phyloP scores from a whole-genome alignment of 164 flowering plant genomes.

The Cinnamomum chago region DNA sequence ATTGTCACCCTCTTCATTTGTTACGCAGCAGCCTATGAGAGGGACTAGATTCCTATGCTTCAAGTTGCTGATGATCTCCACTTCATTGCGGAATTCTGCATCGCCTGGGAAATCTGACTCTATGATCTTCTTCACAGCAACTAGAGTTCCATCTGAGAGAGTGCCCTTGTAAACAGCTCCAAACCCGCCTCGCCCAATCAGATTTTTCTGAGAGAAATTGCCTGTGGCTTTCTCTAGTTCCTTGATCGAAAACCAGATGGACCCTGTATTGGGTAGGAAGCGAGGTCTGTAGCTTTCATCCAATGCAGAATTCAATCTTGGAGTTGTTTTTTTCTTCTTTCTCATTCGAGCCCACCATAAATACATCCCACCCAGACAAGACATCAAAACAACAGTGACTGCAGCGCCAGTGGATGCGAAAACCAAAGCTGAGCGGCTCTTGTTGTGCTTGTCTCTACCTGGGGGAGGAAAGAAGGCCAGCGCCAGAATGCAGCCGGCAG shows the following conservation, averaged over 20 bases:
- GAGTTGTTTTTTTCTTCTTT: slow-evolving; percentile 8
- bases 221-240: slow-evolving; percentile 67
- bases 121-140: slow-evolving; percentile 61
- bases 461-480: slow-evolving; percentile 16
- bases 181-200: slow-evolving; percentile 61
- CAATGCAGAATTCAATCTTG: not conserved
- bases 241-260: slow-evolving; percentile 50
- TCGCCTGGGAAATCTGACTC: slow-evolving; percentile 59
- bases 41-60: slow-evolving; percentile 69
- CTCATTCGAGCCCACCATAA: slow-evolving; percentile 32
- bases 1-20: slow-evolving; percentile 21
- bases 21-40: slow-evolving; percentile 61
- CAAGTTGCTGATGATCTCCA: slow-evolving; percentile 69
- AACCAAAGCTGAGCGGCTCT: slow-evolving; percentile 20
- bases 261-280: slow-evolving; percentile 51
- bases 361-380: slow-evolving; percentile 29
- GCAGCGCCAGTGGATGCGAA: slow-evolving; percentile 45
- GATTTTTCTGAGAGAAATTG: slow-evolving; percentile 53
- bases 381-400: slow-evolving; percentile 33
- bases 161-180: slow-evolving; percentile 68
- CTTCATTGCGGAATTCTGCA: slow-evolving; percentile 63
- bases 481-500: slow-evolving; percentile 49
- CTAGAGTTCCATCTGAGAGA: slow-evolving; percentile 46
- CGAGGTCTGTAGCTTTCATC: slow-evolving; percentile 25
- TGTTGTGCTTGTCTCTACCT: slow-evolving; percentile 8